A percentile compares a stretch with the other conserved stretches of the same genome.
phyloP scores from a whole-genome alignment of 2,329 filamentous ascomycete species.

The Emericellopsis atlantica region DNA sequence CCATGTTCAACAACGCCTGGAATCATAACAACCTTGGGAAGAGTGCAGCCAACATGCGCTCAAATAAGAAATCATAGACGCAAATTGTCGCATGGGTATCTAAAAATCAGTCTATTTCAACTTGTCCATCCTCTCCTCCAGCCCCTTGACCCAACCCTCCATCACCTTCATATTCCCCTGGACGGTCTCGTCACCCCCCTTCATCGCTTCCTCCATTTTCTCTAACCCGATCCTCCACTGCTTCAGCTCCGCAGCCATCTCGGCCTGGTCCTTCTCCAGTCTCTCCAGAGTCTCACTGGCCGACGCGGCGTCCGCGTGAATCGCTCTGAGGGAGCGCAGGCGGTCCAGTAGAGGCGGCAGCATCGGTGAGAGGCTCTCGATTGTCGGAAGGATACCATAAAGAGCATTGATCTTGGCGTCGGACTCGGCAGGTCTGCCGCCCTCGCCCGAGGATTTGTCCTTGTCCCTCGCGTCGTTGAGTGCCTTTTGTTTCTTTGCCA shows the following conservation, averaged over 20 bases:
- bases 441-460: conserved; percentile 47
- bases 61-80: too few species aligned
- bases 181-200: conserved; percentile 56
- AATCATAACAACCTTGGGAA: too few species aligned
- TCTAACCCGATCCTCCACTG: conserved; percentile 75
- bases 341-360: conserved; percentile 78
- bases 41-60: too few species aligned
- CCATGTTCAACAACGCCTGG: too few species aligned
- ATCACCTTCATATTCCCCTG: conserved; percentile 74
- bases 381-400: conserved; percentile 77
- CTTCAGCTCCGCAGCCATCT: conserved; percentile 73
- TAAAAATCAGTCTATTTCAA: conserved; percentile 23
- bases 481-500: conserved; percentile 61
- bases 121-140: conserved; percentile 65
- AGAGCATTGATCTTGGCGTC: conserved; percentile 81
- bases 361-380: conserved; percentile 74
- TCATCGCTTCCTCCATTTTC: conserved; percentile 65
- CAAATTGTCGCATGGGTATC: conserved; percentile 12
- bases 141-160: conserved; percentile 75
- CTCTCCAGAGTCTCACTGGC: conserved; percentile 66
- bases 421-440: conserved; percentile 49
- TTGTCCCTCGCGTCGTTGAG: conserved; percentile 53
- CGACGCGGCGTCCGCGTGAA: conserved; percentile 77
- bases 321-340: conserved; percentile 66
- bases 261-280: conserved; percentile 67